These are phyloP conservation scores for Candida easanensis DNA, from an alignment of 805 yeast genomes.

Conservation along the genomic window DNA sequence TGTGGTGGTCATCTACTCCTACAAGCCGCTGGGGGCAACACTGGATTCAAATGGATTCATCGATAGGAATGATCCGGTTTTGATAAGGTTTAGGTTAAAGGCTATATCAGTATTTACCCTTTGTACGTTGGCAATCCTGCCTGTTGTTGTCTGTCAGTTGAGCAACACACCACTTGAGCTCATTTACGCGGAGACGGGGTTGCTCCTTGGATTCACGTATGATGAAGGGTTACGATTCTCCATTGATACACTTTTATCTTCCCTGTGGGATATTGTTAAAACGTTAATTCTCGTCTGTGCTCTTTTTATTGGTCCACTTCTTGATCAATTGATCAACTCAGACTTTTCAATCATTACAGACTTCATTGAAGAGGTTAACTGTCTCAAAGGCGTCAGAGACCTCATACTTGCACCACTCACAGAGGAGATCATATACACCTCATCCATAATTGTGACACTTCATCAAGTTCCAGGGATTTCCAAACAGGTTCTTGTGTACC, in stretches of 20 bases:
- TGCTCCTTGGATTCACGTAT: conserved; percentile 34
- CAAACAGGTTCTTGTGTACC: conserved; percentile 27
- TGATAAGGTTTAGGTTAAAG: conserved; percentile 40
- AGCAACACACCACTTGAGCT: conserved; percentile 6
- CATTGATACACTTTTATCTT: conserved; percentile 9
- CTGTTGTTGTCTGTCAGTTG: conserved; percentile 9
- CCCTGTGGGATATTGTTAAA: conserved; percentile 15
- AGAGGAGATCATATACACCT: conserved; percentile 72
- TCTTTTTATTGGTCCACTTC: conserved; percentile 49
- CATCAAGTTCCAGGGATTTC: conserved; percentile 24
- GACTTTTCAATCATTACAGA: conserved; percentile 19
- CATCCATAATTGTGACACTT: conserved; percentile 36
- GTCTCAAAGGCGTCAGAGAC: conserved; percentile 49
- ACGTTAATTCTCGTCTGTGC: conserved; percentile 33
- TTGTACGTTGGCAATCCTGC: conserved; percentile 4
- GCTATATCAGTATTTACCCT: conserved; percentile 30
- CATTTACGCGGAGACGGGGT: conserved; percentile 29
- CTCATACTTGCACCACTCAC: conserved; percentile 70
- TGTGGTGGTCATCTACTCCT: conserved; percentile 40
- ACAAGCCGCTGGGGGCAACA: conserved; percentile 7
- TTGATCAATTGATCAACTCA: conserved; percentile 31
- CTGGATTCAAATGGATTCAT: conserved; percentile 3
- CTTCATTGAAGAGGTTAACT: conserved; percentile 22
- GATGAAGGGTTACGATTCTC: conserved; percentile 5
- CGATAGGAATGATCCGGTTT: conserved; percentile 41